Evolutionary conservation across 2,329 filamentous ascomycete genomes (phyloP).

Genomic region (Calonectria pseudoturangicola): DNA sequence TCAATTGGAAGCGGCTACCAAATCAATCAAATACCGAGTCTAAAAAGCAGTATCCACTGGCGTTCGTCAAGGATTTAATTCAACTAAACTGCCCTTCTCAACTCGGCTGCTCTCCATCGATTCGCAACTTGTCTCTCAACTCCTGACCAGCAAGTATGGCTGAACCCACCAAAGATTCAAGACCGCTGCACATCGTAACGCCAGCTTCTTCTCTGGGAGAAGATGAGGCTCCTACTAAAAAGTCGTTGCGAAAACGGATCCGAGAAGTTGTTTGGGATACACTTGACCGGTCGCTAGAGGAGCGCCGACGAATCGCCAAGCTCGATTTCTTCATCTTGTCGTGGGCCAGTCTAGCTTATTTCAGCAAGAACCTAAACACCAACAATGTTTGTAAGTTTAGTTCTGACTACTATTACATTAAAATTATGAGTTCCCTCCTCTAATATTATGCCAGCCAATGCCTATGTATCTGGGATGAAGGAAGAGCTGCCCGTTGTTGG

Average conservation of each 20-base stretch:
- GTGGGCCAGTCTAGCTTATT: conserved; percentile 12
- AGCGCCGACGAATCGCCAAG: conserved; percentile 22
- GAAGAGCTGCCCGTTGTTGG: conserved; percentile 13
- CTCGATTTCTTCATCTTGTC: conserved; percentile 16
- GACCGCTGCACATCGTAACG: background rate
- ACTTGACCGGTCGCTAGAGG: conserved; percentile 2
- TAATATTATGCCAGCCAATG: background rate
- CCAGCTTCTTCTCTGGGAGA: conserved; percentile 8
- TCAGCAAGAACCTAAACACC: conserved; percentile 21
- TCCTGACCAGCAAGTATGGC: background rate
- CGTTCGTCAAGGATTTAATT: background rate
- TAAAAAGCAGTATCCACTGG: background rate
- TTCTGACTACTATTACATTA: background rate
- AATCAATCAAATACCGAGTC: background rate
- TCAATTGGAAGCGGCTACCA: too few species aligned
- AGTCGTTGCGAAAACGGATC: background rate
- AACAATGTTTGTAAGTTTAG: conserved; percentile 19
- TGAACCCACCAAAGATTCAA: background rate
- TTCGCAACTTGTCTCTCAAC: background rate
- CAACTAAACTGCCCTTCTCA: too few species aligned
- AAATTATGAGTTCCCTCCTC: background rate
- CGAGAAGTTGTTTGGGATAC: conserved; percentile 8
- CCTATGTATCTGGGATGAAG: conserved; percentile 17
- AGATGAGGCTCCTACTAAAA: background rate
- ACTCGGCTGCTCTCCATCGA: background rate